These are phyloP conservation scores for Xenosphaeropsis pyriputrescens DNA, from an alignment of 2,329 filamentous ascomycete species.

Conservation along the genomic window DNA sequence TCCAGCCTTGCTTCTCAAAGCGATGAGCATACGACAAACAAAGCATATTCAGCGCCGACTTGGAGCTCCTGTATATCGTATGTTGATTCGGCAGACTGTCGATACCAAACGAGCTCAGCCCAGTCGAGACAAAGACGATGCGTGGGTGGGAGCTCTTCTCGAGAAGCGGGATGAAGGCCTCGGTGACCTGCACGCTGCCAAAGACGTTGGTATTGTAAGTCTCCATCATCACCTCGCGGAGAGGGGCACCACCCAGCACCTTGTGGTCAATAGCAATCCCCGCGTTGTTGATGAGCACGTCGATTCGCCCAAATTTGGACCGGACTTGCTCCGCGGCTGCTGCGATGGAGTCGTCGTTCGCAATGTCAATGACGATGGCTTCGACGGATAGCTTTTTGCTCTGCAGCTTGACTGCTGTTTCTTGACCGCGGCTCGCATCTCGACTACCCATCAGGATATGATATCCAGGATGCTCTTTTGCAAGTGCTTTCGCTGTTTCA, in stretches of 20 bases:
- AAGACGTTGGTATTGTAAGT: conserved; percentile 6
- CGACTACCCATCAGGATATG: conserved; percentile 13
- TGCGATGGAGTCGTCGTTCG: conserved; percentile 16
- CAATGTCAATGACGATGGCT: conserved; percentile 16
- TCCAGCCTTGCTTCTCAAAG: conserved; percentile 6
- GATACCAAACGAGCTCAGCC: conserved; percentile 8
- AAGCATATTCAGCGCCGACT: conserved; percentile 10
- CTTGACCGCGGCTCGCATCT: conserved; percentile 7
- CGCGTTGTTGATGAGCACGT: conserved; percentile 21
- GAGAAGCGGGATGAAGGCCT: conserved; percentile 9
- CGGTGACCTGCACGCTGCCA: conserved; percentile 4
- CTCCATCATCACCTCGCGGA: background rate
- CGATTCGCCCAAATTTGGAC: conserved; percentile 14
- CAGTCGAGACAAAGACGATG: conserved; percentile 9
- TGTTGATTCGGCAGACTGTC: conserved; percentile 4
- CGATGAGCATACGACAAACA: conserved; percentile 5
- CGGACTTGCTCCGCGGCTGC: conserved; percentile 12
- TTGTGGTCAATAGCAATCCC: conserved; percentile 3
- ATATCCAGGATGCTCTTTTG: conserved; percentile 3
- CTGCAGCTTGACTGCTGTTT: conserved; percentile 6
- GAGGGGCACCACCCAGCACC: background rate
- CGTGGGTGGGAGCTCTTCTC: conserved; percentile 4
- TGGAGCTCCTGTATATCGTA: conserved; percentile 6
- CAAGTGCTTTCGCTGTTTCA: conserved; percentile 16
- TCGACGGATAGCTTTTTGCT: conserved; percentile 6